Evolutionary conservation across 768 basidiomycete species (phyloP), one percentile per base, ranked within the genome.

Genomic region (Hemileccinum rubropunctum): DNA sequence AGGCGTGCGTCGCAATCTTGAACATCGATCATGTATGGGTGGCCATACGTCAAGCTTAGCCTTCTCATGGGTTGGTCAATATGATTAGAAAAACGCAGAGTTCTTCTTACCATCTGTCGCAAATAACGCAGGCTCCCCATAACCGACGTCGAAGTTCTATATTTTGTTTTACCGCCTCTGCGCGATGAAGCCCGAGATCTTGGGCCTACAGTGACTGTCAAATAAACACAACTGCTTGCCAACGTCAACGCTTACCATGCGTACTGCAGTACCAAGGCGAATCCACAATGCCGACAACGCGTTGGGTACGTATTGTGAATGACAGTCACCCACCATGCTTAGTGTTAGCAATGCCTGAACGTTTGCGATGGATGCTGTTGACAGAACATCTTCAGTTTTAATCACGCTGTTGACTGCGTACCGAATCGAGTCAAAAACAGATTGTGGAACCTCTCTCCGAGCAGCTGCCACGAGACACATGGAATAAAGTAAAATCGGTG

Each of bases 11-110:
- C 95, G 68, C 97, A 99, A 67, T 99, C 97, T 57, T 88, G 84
- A 2, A 98, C 82, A 66, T 98, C 95, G 54, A 99, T 95, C 88
- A 95, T 91, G 65, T 85, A 88, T 3, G 95, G 95, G 57, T 93
- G 90, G 0, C 95, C 95, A 59, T 93, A 91, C 20, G 91, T 85
- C 33, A 94, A 74, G 63, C 89, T 91, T 47, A 85, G 80, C 91
- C 90, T 91, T 61, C 15, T 45, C 48, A 41, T 28, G 39, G 47
- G 42, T 62, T 18, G 51, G 47, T 38, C 32, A 4, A 52, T 33
- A 10, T 40, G 28, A 30, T 36, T 15, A 4, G 18, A 21, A 26
- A 44, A 53, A 57, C 48, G 27, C 11, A 38, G 47, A 43, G n/a
- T 15, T 47, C 37, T 50, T 18, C 78, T 58, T 71, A 91, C 90